phyloP scores from a whole-genome alignment of 164 flowering plant genomes.

The Stephania japonica region DNA sequence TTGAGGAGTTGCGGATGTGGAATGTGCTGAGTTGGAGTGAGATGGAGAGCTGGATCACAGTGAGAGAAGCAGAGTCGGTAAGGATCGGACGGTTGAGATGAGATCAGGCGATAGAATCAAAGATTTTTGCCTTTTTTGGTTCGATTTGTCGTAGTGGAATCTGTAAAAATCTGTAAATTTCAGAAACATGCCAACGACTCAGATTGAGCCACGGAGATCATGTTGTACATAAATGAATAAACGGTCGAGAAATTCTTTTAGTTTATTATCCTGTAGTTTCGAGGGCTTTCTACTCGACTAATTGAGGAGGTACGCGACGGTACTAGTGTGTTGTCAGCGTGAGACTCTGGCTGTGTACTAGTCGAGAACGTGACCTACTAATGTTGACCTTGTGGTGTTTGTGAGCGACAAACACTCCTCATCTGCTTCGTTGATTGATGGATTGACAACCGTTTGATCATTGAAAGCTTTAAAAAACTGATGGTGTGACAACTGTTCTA shows the following conservation, averaged over 20 bases:
- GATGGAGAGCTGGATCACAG: constrained; percentile 15
- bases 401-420: background rate
- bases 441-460: no score
- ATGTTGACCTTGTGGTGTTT: no score
- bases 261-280: background rate
- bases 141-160: no score
- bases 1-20: constrained; percentile 25
- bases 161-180: background rate
- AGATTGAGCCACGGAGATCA: background rate
- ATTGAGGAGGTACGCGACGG: no score
- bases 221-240: background rate
- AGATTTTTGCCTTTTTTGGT: background rate
- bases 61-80: constrained; percentile 10
- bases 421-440: background rate
- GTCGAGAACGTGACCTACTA: no score
- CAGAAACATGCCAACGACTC: background rate
- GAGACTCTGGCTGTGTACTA: no score
- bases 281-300: background rate
- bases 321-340: no score
- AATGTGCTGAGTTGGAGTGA: constrained; percentile 2
- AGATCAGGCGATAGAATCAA: background rate
- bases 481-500: no score
- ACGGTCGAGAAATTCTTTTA: background rate
- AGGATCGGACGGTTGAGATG: background rate
- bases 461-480: no score